A percentile compares a stretch with the other conserved stretches of the same genome.
Evolutionary conservation across 495 filamentous ascomycete genomes (phyloP).

Genomic region (Sordaria brevicollis): DNA sequence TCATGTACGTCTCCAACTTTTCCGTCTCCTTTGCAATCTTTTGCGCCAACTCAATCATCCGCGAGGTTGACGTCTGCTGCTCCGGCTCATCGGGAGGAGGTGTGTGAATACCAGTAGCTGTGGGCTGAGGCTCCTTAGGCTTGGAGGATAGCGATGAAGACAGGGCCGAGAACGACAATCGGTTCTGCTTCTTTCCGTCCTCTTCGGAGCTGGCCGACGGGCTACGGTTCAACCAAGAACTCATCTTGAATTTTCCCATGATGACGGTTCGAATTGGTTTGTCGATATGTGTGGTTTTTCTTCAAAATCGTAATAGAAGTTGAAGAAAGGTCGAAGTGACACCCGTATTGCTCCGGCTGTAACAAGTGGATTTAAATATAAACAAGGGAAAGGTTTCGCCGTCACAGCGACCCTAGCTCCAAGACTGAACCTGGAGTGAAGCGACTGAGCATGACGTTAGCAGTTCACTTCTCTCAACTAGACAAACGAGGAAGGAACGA

Average conservation of each 20-base stretch:
- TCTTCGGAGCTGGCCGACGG: constrained; percentile 12
- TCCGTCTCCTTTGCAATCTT: constrained; percentile 29
- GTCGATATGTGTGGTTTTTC: background rate
- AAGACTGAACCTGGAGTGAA: background rate
- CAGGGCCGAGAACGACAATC: constrained; percentile 15
- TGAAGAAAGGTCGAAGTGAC: background rate
- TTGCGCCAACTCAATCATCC: constrained; percentile 26
- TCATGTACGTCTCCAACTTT: constrained; percentile 31
- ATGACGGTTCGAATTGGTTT: background rate
- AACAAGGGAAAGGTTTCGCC: background rate
- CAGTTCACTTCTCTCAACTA: background rate
- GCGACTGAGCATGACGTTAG: background rate
- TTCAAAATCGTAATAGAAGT: background rate
- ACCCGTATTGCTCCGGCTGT: background rate
- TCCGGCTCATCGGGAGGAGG: background rate
- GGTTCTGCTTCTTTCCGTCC: constrained; percentile 23
- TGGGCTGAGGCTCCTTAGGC: constrained; percentile 8
- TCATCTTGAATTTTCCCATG: constrained; percentile 26
- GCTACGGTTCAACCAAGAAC: constrained; percentile 20
- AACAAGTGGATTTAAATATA: background rate
- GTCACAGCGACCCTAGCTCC: background rate
- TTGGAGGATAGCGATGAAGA: constrained; percentile 6
- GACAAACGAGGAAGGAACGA: background rate
- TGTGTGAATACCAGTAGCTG: background rate
- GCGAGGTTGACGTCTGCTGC: constrained; percentile 12